Evolutionary conservation across 129 eudicot species (phyloP).

Genomic region (Saposhnikovia divaricata): DNA sequence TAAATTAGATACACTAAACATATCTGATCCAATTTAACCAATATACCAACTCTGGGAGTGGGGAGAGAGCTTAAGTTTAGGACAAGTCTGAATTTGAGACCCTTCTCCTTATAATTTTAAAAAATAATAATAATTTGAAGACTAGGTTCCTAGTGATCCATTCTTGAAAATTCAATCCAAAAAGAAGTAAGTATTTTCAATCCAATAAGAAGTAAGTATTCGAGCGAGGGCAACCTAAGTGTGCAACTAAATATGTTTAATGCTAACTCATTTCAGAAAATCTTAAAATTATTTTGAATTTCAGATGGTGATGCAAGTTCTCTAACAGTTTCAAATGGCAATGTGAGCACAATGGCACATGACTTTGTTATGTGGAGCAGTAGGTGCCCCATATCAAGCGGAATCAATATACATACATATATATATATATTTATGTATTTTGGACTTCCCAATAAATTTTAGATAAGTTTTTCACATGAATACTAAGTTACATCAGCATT

Average conservation of each 20-base stretch:
- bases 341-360: neutral
- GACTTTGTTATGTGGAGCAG: neutral
- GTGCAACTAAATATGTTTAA: neutral
- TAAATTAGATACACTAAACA: neutral
- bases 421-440: neutral
- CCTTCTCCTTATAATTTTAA: neutral
- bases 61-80: neutral
- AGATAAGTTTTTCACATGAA: neutral
- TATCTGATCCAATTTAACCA: neutral
- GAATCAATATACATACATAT: neutral
- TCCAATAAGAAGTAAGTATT: neutral
- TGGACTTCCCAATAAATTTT: neutral
- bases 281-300: neutral
- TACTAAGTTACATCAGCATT: conserved; percentile 3
- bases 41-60: neutral
- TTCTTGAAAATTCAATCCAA: neutral
- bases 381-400: neutral
- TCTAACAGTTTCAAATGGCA: neutral
- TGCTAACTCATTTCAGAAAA: neutral
- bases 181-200: neutral
- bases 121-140: neutral
- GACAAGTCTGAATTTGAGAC: neutral
- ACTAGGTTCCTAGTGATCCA: neutral
- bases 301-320: neutral
- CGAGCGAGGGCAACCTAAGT: neutral